phyloP scores from a whole-genome alignment of 148 eudicot species.

The Polygonum maritimum region DNA sequence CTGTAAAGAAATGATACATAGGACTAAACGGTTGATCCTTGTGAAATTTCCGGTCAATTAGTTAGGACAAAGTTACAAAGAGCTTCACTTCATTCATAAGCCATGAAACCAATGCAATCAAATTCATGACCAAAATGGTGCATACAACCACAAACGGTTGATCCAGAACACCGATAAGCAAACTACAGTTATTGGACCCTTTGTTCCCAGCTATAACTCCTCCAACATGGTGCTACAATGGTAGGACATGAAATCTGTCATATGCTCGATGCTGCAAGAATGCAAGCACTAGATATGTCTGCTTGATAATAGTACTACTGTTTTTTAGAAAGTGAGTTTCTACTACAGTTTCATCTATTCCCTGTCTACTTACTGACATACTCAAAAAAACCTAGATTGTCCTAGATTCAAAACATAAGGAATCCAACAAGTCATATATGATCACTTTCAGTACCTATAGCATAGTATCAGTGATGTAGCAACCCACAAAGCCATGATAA shows the following conservation, averaged over 20 bases:
- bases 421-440: too few species aligned
- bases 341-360: neutral
- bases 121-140: neutral
- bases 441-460: too few species aligned
- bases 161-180: neutral
- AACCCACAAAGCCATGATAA: neutral
- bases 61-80: too few species aligned
- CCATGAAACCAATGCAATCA: neutral
- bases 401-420: slow-evolving; percentile 1
- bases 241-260: neutral
- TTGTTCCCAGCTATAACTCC: neutral
- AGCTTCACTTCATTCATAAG: neutral
- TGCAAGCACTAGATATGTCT: slow-evolving; percentile 1
- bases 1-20: slow-evolving; percentile 83
- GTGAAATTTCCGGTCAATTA: too few species aligned
- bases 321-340: neutral
- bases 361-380: neutral
- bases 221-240: neutral
- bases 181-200: neutral
- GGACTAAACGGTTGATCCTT: too few species aligned
- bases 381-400: too few species aligned
- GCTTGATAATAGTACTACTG: neutral
- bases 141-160: too few species aligned
- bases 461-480: neutral
- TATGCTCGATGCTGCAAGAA: neutral